Evolutionary conservation across 139 green algal species (phyloP).

Genomic region (Chlamydomonas sp.): DNA sequence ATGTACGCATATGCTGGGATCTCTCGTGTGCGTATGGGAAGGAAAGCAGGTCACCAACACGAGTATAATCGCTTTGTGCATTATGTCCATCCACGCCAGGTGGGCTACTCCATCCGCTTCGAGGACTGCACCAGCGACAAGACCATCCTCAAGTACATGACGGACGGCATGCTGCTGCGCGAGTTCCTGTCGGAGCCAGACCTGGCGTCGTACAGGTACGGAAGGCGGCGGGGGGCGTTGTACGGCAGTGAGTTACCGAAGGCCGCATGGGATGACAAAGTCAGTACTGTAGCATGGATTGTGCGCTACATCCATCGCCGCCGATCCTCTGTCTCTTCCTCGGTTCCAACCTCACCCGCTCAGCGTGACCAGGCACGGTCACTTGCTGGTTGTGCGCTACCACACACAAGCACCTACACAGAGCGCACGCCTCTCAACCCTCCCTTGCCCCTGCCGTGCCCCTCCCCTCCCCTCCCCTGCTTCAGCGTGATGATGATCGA

Average conservation of each 20-base stretch:
- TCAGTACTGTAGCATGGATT: too few species aligned
- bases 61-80: too few species aligned
- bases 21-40: too few species aligned
- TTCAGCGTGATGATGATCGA: conserved; percentile 92
- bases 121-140: conserved; percentile 98
- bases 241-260: too few species aligned
- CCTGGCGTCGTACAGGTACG: conserved; percentile 88
- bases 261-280: too few species aligned
- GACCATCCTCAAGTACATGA: conserved; percentile 99
- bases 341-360: neutral
- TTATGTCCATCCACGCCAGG: conserved; percentile 43
- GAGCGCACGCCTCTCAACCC: neutral
- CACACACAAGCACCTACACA: neutral
- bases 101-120: conserved; percentile 99
- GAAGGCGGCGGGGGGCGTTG: too few species aligned
- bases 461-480: neutral
- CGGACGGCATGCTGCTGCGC: conserved; percentile 97
- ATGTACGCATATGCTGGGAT: too few species aligned
- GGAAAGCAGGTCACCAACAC: too few species aligned
- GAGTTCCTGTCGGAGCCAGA: conserved; percentile 98
- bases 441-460: neutral
- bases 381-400: too few species aligned
- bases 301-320: neutral
- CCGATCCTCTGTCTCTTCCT: neutral
- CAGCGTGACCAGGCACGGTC: too few species aligned